Conservation (phyloP, 2,329 filamentous ascomycete species). For the Colletotrichum aenigma region DNA sequence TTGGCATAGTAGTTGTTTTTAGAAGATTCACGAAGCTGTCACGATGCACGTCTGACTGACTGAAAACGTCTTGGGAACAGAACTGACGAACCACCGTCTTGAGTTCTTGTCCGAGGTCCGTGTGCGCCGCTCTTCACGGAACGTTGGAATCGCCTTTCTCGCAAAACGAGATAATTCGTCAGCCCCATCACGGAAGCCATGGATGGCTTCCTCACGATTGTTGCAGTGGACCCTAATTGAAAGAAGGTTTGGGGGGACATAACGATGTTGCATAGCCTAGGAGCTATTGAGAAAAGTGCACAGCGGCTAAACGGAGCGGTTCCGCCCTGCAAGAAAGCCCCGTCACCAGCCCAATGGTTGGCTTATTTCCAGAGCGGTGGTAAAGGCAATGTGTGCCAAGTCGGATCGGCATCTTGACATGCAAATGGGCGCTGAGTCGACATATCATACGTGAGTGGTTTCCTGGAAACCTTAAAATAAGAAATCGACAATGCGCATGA, state of each 20-base stretch:
- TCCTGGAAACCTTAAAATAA: constrained; percentile 13
- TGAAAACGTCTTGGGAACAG: background rate
- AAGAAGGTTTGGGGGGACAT: background rate
- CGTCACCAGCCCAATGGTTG: background rate
- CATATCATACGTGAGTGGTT: constrained; percentile 13
- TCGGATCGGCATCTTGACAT: background rate
- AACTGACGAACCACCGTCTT: background rate
- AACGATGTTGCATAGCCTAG: background rate
- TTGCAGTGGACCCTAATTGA: background rate
- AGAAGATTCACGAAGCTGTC: background rate
- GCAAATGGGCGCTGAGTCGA: constrained; percentile 1
- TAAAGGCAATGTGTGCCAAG: background rate
- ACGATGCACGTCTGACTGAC: background rate
- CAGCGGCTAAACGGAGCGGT: background rate
- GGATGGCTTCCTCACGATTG: background rate
- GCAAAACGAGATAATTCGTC: background rate
- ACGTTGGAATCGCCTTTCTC: background rate
- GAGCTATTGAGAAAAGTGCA: background rate
- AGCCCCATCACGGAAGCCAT: background rate
- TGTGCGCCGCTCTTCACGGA: background rate
- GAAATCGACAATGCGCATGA: constrained; percentile 12
- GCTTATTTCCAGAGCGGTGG: background rate
- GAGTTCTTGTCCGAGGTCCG: background rate
- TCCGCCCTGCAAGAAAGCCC: background rate
- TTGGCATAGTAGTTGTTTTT: constrained; percentile 5